phyloP scores from a whole-genome alignment of 2,329 filamentous ascomycete species.

The Cytospora paraplurivora region DNA sequence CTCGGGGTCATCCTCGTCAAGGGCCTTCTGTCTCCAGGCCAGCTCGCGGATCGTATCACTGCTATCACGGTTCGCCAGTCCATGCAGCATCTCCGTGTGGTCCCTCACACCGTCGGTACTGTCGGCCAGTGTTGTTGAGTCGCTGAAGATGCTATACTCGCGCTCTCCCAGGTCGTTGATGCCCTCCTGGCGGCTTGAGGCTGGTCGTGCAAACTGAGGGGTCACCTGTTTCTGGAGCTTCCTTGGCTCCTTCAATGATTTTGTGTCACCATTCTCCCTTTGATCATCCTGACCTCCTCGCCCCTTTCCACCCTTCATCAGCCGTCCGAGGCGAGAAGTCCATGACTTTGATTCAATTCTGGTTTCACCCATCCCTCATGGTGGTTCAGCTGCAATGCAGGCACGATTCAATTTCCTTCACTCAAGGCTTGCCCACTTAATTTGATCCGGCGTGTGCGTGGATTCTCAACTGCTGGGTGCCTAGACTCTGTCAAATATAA shows the following conservation, averaged over 20 bases:
- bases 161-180: neutral
- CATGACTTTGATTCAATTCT: neutral
- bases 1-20: neutral
- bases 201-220: neutral
- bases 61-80: neutral
- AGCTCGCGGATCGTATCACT: neutral
- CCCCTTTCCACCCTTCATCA: neutral
- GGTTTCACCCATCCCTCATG: neutral
- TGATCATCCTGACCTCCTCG: neutral
- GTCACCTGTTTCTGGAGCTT: neutral
- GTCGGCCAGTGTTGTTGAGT: neutral
- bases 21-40: neutral
- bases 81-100: slow-evolving; percentile 1
- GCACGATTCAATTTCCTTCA: neutral
- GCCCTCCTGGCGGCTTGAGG: neutral
- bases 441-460: neutral
- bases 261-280: neutral
- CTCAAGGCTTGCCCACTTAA: neutral
- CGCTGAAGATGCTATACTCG: neutral
- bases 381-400: neutral
- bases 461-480: neutral
- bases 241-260: neutral
- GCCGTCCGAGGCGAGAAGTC: neutral
- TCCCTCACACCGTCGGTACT: neutral
- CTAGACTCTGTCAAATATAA: neutral